A percentile compares a stretch with the other conserved stretches of the same genome.
Evolutionary conservation across 139 green algal genomes (phyloP).

Genomic region (Diplosphaera chodatii): DNA sequence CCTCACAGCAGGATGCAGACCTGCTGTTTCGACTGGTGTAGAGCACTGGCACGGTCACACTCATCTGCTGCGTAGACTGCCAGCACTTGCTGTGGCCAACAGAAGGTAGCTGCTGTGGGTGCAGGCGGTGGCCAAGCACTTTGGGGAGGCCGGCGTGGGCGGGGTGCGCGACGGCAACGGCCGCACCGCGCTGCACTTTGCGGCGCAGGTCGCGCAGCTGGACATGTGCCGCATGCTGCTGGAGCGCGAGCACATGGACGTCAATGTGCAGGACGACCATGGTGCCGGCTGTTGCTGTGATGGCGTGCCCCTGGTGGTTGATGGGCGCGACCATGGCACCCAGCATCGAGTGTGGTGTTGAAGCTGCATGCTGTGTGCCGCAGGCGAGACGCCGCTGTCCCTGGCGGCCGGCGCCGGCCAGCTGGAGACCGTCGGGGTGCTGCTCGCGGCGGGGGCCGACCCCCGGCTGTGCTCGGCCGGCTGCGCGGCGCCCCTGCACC

Average conservation of each 20-base stretch:
- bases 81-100: too few species aligned
- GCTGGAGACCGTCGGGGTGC: background rate
- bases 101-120: background rate
- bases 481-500: slow-evolving; percentile 19
- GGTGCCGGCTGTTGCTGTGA: too few species aligned
- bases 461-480: background rate
- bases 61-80: too few species aligned
- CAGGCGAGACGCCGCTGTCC: slow-evolving; percentile 23
- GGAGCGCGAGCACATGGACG: background rate
- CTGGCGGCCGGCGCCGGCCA: slow-evolving; percentile 16
- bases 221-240: background rate
- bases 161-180: background rate
- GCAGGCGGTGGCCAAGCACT: background rate
- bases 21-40: too few species aligned
- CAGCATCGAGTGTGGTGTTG: too few species aligned
- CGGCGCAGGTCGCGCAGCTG: background rate
- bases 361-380: too few species aligned
- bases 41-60: too few species aligned
- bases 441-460: slow-evolving; percentile 14
- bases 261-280: slow-evolving; percentile 1
- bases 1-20: too few species aligned
- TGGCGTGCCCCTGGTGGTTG: too few species aligned
- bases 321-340: too few species aligned
- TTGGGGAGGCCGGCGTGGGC: background rate
- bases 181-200: slow-evolving; percentile 1